Base-by-base conservation (phyloP, 2,329 filamentous ascomycete species). In the Hypoxylon sp. region DNA sequence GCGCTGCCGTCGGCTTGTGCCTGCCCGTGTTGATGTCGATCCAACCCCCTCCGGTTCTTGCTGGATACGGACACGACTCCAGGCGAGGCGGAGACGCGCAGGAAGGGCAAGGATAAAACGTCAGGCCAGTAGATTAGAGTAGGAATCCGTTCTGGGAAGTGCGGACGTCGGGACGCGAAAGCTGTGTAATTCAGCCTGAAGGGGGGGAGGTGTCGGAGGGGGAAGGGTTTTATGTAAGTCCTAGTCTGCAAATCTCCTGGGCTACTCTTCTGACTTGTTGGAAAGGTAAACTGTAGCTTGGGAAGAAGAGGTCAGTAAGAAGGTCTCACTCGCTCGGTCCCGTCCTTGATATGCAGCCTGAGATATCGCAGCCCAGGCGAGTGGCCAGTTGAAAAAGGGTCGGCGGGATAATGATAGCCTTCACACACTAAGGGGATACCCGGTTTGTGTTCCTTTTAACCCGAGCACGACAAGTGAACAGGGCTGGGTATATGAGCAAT, bases 171-270 rank as follows among this genome's bases (percentile, higher is more conserved):
- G 53, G 27, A 52, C 11, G 58, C 53, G 61, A 55, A 46, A 18
- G 27, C 29, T 48, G 55, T 40, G 46, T 48, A 60, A 62, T 62
- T 66, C 55, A 66, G 64, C 54, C 64, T 64, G 64, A 64, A 66
- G 52, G 49, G 49, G 20, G 24, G 11, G n/a, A n/a, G n/a, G n/a
- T n/a, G n/a, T n/a, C n/a, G n/a, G n/a, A n/a, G n/a, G n/a, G n/a
- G n/a, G n/a, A n/a, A n/a, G n/a, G 3, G 4, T 17, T 35, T 23
- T 58, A 52, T 51, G 60, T 55, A 53, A 18, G 49, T 52, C 3
- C 46, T 26, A 53, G 56, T 49, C 35, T 35, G 31, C n/a, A n/a
- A 35, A 35, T 43, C 55, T 35, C n/a, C 15, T 37, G 43, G 23
- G 31, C 17, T 11, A 58, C 45, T 31, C 43, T 24, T 55, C 21